Evolutionary conservation across 192 early-diverging fungal species (phyloP).

Genomic region (Cladochytrium replicatum): DNA sequence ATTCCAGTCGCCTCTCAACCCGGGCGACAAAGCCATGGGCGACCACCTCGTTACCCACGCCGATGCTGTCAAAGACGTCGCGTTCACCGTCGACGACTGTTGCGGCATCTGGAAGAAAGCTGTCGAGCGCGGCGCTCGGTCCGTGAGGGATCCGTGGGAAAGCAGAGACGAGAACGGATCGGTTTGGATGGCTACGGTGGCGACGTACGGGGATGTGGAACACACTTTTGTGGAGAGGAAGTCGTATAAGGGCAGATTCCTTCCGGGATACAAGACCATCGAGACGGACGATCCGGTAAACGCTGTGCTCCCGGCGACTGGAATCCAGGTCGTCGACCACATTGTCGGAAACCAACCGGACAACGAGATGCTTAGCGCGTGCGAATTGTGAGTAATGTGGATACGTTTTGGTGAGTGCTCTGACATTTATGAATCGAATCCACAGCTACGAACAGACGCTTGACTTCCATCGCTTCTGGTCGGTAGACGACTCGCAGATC

Average conservation of each 20-base stretch:
- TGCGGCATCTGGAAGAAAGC: conserved; percentile 71
- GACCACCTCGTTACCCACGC: conserved; percentile 11
- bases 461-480: conserved; percentile 98
- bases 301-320: conserved; percentile 44
- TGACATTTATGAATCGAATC: too few species aligned
- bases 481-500: conserved; percentile 93
- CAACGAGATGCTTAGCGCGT: conserved; percentile 72
- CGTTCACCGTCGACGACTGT: conserved; percentile 81
- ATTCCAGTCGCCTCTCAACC: conserved; percentile 85
- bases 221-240: conserved; percentile 87
- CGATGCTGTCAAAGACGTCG: conserved; percentile 51
- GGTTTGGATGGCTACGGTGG: conserved; percentile 86
- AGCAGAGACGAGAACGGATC: conserved; percentile 81
- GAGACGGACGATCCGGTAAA: conserved; percentile 24
- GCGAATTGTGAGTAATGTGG: conserved; percentile 46
- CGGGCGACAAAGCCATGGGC: conserved; percentile 54
- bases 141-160: conserved; percentile 70
- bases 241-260: conserved; percentile 74
- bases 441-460: conserved; percentile 68
- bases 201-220: conserved; percentile 91
- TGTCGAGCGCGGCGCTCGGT: conserved; percentile 73
- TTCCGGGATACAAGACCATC: conserved; percentile 65
- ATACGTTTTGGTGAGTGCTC: too few species aligned
- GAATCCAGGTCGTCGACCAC: conserved; percentile 76
- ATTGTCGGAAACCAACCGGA: conserved; percentile 95